These are phyloP conservation scores for Acidiella bohemica DNA, from an alignment of 495 filamentous ascomycete genomes.

Conservation along the genomic window DNA sequence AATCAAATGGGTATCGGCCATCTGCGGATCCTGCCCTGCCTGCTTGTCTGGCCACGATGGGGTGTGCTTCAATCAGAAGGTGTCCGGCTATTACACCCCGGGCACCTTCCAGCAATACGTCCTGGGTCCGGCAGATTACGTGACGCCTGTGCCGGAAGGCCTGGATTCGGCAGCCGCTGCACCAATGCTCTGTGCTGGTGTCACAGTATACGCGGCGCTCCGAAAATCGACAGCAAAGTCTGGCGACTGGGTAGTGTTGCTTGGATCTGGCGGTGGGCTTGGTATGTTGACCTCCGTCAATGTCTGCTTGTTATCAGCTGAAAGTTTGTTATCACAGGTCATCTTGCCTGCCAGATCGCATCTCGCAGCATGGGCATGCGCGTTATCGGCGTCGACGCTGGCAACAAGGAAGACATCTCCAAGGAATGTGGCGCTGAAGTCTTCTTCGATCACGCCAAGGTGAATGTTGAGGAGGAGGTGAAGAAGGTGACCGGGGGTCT, in stretches of 20 bases:
- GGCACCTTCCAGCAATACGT: constrained; percentile 65
- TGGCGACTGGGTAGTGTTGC: constrained; percentile 53
- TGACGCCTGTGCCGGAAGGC: constrained; percentile 54
- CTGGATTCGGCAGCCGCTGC: constrained; percentile 46
- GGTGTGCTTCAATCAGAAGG: constrained; percentile 43
- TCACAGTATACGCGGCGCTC: constrained; percentile 29
- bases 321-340: constrained; percentile 16
- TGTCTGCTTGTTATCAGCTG: no score
- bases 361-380: constrained; percentile 48
- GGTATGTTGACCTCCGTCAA: no score
- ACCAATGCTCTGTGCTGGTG: constrained; percentile 38
- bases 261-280: constrained; percentile 26
- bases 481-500: constrained; percentile 46
- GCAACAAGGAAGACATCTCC: constrained; percentile 47
- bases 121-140: constrained; percentile 47
- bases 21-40: constrained; percentile 37
- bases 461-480: constrained; percentile 39
- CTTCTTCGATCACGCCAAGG: constrained; percentile 53
- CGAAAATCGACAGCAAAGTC: constrained; percentile 43
- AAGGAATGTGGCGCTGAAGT: constrained; percentile 49
- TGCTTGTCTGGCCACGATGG: constrained; percentile 48
- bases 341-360: constrained; percentile 53
- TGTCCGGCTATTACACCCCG: constrained; percentile 38
- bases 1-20: constrained; percentile 36
- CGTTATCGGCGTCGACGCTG: constrained; percentile 56